phyloP scores from a whole-genome alignment of 768 basidiomycete genomes.

The Suillus paluster region DNA sequence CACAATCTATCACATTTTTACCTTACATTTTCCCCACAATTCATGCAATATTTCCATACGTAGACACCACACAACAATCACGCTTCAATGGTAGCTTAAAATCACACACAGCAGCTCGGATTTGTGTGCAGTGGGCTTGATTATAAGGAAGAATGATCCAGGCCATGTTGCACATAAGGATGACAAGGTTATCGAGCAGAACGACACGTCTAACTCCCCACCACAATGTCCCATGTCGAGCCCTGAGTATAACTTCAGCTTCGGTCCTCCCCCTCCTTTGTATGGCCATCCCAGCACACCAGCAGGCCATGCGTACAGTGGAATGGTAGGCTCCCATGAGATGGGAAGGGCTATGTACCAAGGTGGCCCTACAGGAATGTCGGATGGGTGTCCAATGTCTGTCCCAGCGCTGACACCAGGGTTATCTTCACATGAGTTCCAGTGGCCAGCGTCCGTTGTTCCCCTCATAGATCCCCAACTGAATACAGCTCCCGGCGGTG shows the following conservation, averaged over 20 bases:
- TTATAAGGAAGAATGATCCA: not conserved
- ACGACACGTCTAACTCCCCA: not conserved
- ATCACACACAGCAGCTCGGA: not conserved
- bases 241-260: conserved; percentile 1
- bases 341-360: no score
- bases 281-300: not conserved
- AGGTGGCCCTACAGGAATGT: no score
- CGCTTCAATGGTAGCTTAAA: not conserved
- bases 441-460: no score
- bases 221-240: not conserved
- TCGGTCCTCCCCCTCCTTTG: not conserved
- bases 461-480: no score
- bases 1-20: not conserved
- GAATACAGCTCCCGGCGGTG: not conserved
- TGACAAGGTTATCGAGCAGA: not conserved
- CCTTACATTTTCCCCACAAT: not conserved
- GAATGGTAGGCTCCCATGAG: conserved; percentile 7
- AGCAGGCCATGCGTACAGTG: not conserved
- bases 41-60: not conserved
- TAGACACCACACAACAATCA: not conserved
- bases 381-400: no score
- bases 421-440: no score
- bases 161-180: not conserved
- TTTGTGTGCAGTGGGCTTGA: not conserved
- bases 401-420: no score